Evolutionary conservation across 78 protist genomes (phyloP).

Genomic region (Guillardia theta): DNA sequence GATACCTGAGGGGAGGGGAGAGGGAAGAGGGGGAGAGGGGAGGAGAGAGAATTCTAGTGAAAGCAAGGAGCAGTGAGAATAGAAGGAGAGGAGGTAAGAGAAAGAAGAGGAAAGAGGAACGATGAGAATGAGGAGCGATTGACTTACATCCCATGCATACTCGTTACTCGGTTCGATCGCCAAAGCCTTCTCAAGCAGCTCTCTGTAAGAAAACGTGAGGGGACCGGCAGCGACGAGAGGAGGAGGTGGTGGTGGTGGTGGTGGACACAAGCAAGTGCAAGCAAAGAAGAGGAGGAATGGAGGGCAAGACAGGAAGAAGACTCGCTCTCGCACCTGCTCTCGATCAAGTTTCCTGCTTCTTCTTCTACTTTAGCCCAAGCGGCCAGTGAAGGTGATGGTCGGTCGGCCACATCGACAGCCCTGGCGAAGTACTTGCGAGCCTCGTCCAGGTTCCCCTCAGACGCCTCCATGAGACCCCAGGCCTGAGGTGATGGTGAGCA

Average conservation of each 20-base stretch:
- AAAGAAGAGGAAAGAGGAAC: no score
- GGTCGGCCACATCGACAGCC: neutral
- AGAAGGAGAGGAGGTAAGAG: no score
- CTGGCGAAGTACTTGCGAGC: neutral
- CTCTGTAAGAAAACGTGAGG: neutral
- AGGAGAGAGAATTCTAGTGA: no score
- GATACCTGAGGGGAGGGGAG: no score
- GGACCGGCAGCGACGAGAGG: neutral
- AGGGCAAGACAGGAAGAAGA: no score
- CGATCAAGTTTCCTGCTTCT: neutral
- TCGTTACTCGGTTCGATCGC: neutral
- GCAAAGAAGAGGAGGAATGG: no score
- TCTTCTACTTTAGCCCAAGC: neutral
- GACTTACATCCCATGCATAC: neutral
- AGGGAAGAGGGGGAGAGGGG: no score
- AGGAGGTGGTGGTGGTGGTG: neutral
- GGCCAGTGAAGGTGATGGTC: neutral
- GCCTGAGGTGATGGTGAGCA: neutral
- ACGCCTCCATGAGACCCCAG: neutral
- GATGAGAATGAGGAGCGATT: no score
- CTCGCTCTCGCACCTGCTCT: no score
- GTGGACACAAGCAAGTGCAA: no score
- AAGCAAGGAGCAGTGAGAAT: no score
- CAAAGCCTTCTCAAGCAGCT: neutral
- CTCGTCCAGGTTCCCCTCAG: neutral